These are phyloP conservation scores for Penicillium mononematosum DNA, from an alignment of 495 filamentous ascomycete genomes.

Conservation along the genomic window DNA sequence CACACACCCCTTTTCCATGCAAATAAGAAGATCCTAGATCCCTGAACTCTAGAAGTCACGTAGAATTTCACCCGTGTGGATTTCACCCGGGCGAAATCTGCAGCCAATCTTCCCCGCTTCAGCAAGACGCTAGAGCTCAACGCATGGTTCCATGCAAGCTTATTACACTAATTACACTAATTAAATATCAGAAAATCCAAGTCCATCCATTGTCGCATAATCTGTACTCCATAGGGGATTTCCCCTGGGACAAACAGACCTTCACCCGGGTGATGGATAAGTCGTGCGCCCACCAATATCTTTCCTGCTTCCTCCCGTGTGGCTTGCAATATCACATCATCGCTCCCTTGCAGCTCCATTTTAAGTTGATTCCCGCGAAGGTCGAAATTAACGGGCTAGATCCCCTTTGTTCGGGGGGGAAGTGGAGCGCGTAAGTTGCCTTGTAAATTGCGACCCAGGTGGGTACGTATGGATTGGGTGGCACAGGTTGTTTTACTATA, in stretches of 20 bases:
- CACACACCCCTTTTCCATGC: neutral
- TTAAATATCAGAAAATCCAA: too few species aligned
- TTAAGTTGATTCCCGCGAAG: neutral
- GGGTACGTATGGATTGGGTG: neutral
- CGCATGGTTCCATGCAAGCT: neutral
- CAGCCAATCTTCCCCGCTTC: neutral
- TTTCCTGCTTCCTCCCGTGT: neutral
- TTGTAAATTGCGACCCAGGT: conserved; percentile 8
- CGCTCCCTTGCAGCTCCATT: neutral
- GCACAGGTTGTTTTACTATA: neutral
- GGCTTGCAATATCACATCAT: conserved; percentile 8
- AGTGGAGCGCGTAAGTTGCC: conserved; percentile 6
- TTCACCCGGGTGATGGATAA: neutral
- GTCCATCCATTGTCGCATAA: too few species aligned
- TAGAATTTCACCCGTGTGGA: neutral
- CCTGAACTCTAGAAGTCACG: conserved; percentile 9
- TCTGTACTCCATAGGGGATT: too few species aligned
- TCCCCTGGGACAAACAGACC: too few species aligned
- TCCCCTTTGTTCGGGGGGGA: neutral
- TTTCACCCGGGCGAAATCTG: conserved; percentile 17
- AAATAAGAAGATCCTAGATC: neutral
- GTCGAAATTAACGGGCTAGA: neutral
- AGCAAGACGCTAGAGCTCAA: neutral
- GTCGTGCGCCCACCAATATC: too few species aligned
- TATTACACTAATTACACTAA: neutral